phyloP scores from a whole-genome alignment of 2,329 filamentous ascomycete species.

The Neofusicoccum cordaticola region DNA sequence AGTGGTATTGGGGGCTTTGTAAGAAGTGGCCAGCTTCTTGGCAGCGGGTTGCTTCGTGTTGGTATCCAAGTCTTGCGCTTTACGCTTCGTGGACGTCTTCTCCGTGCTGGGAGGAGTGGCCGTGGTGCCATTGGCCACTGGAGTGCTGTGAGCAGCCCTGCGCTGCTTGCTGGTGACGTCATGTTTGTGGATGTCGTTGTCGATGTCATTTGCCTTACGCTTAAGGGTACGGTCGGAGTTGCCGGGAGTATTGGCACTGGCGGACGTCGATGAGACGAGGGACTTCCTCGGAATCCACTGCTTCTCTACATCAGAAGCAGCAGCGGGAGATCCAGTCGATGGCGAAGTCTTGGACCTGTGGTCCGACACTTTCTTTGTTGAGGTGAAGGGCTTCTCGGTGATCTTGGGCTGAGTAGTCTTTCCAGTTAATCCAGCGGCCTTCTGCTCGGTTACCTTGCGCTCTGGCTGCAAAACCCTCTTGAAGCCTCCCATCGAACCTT shows the following conservation, averaged over 20 bases:
- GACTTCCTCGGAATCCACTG: conserved; percentile 40
- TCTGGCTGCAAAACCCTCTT: conserved; percentile 1
- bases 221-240: conserved; percentile 36
- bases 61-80: conserved; percentile 38
- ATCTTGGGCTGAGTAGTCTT: conserved; percentile 12
- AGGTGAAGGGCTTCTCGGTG: conserved; percentile 8
- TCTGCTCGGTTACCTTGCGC: background rate
- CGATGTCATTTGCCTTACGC: conserved; percentile 41
- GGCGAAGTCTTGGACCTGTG: conserved; percentile 62
- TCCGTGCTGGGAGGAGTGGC: conserved; percentile 26
- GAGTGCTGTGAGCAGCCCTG: conserved; percentile 28
- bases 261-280: conserved; percentile 33
- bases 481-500: background rate
- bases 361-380: conserved; percentile 24
- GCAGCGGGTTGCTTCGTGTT: conserved; percentile 12
- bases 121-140: conserved; percentile 30
- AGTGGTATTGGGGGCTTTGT: conserved; percentile 17
- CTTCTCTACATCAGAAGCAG: conserved; percentile 57
- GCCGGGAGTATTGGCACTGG: conserved; percentile 21
- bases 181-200: conserved; percentile 37
- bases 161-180: conserved; percentile 33
- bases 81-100: conserved; percentile 43
- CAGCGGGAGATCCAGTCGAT: conserved; percentile 61
- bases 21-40: conserved; percentile 21
- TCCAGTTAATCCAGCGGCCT: background rate